Evolutionary conservation across 345 rosid species (phyloP).

Genomic region (Anacardium occidentale): DNA sequence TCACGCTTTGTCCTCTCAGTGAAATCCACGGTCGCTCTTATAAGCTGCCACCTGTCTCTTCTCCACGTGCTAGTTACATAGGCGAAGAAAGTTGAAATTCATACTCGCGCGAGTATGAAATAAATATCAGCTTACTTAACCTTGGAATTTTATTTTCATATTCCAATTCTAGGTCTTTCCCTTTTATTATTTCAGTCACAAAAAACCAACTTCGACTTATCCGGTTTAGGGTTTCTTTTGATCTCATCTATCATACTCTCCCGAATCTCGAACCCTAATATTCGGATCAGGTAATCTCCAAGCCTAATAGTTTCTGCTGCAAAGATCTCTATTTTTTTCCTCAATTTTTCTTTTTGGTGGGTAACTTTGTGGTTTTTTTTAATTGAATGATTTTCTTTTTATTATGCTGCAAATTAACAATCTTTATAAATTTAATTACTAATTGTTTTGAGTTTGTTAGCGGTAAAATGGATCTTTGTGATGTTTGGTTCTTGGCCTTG

Average conservation of each 20-base stretch:
- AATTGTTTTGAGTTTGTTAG: too few species aligned
- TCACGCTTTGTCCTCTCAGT: neutral
- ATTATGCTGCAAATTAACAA: neutral
- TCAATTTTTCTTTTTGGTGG: neutral
- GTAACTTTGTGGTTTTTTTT: neutral
- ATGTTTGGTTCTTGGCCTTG: too few species aligned
- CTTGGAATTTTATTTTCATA: neutral
- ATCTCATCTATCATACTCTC: constrained; percentile 2
- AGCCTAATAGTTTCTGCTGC: neutral
- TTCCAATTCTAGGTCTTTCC: neutral
- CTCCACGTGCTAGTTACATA: neutral
- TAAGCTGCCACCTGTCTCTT: neutral
- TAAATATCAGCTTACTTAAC: neutral
- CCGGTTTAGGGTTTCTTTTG: constrained; percentile 27
- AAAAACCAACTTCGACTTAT: constrained; percentile 20
- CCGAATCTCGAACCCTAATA: constrained; percentile 28
- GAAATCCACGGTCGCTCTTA: neutral
- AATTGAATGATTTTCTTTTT: neutral
- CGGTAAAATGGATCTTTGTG: too few species aligned
- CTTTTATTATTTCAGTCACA: neutral
- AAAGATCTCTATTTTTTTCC: neutral
- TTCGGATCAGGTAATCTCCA: constrained; percentile 34
- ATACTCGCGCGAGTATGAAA: neutral
- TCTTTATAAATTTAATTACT: too few species aligned
- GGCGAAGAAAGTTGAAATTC: neutral